Percentiles rank a stretch among this genome's conserved stretches.
phyloP scores from a whole-genome alignment of 1,284 basidiomycete species.

The Papiliotrema flavescens region DNA sequence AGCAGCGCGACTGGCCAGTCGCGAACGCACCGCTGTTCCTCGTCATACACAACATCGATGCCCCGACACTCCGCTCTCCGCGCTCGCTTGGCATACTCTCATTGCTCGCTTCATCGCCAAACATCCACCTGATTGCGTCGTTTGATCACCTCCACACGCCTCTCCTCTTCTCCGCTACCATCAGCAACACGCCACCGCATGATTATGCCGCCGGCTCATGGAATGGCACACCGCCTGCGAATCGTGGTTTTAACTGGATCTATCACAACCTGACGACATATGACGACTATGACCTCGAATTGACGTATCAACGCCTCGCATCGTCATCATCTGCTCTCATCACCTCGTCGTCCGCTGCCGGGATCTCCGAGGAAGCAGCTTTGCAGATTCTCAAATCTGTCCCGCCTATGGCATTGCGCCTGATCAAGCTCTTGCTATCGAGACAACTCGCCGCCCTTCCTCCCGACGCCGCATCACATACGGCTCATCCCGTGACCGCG shows the following conservation, averaged over 20 bases:
- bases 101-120: slow-evolving; percentile 64
- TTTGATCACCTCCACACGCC: slow-evolving; percentile 80
- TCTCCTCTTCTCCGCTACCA: slow-evolving; percentile 59
- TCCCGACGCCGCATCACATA: slow-evolving; percentile 22
- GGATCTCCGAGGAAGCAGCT: slow-evolving; percentile 73
- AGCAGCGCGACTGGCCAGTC: slow-evolving; percentile 43
- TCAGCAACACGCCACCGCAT: slow-evolving; percentile 34
- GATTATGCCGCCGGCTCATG: slow-evolving; percentile 13
- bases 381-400: slow-evolving; percentile 79
- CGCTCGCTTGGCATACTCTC: slow-evolving; percentile 59
- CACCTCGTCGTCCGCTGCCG: slow-evolving; percentile 17
- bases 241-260: slow-evolving; percentile 70
- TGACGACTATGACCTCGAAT: slow-evolving; percentile 72
- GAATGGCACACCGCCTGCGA: slow-evolving; percentile 16
- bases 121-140: slow-evolving; percentile 74
- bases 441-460: slow-evolving; percentile 63
- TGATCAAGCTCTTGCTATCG: slow-evolving; percentile 66
- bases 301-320: slow-evolving; percentile 50
- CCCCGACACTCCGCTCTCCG: slow-evolving; percentile 61
- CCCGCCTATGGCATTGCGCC: slow-evolving; percentile 75
- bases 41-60: slow-evolving; percentile 83
- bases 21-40: slow-evolving; percentile 60
- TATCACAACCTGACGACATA: slow-evolving; percentile 87
- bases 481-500: slow-evolving; percentile 14
- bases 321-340: slow-evolving; percentile 22